Base-by-base conservation (phyloP, 176 grass and related monocot genomes). In the Bolboschoenus planiculmis region DNA sequence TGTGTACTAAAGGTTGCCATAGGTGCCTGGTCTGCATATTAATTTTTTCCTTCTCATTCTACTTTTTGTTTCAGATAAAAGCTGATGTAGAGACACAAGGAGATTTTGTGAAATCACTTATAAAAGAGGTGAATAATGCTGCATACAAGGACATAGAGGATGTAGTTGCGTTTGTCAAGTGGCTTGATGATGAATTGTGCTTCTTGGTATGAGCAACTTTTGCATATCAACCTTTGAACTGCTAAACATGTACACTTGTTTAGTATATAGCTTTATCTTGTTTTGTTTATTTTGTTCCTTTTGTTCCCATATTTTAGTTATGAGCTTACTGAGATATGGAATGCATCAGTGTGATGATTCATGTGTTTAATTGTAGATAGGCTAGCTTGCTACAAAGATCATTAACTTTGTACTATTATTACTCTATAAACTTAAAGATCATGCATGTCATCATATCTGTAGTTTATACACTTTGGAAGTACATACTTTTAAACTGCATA, bases 111-210 rank as follows among this genome's bases (percentile, higher is more conserved):
- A 99, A 90, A 78, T 99, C 92, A 24, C 80, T 99, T 84, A 99
- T 99, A 86, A 99, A 91, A 90, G 96, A 99, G 91, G 96, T 99
- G 61, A 93, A 92, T n/a, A 44, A 86, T 91, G 96, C 96, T 82
- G 89, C 86, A 61, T 95, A 95, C 87, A 81, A 87, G 80, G 92
- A 99, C 84, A 95, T 99, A 67, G 96, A 99, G 86, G 96, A 99
- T 85, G 96, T 99, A 16, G 87, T 99, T 86, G 96, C 96, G 61
- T 99, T 99, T 86, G 92, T 99, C 33, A 99, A 99, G 64, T 99
- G 96, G 96, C 89, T 99, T 35, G 96, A 99, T 74, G 96, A 99
- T 80, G 96, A 99, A 86, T 88, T 99, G 4, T 91, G 96, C 83
- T 99, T 99, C 83, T 87, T 99, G 61, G 96, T 99, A 92, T 71